Evolutionary conservation across 1,284 basidiomycete genomes (phyloP).

Genomic region (Malassezia globosa): DNA sequence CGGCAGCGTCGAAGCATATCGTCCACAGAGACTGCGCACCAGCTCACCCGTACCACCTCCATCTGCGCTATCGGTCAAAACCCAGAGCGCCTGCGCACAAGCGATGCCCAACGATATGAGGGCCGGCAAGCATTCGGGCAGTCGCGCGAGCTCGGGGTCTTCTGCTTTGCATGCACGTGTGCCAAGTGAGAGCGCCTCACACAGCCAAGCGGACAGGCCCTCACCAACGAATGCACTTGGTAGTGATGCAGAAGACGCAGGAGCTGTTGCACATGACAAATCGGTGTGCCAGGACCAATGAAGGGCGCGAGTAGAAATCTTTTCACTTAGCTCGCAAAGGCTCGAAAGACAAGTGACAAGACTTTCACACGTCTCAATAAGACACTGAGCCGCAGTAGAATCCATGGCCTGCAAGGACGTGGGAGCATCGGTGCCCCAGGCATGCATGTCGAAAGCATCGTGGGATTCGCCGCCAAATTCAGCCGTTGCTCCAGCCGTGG

Average conservation of each 20-base stretch:
- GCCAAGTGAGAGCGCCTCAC: conserved; percentile 22
- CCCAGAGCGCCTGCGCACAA: conserved; percentile 27
- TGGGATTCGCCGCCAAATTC: conserved; percentile 17
- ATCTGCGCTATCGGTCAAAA: conserved; percentile 18
- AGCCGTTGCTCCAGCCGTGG: conserved; percentile 19
- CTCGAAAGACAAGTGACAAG: conserved; percentile 29
- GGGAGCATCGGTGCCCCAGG: conserved; percentile 11
- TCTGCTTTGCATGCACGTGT: conserved; percentile 2
- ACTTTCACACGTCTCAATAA: conserved; percentile 30
- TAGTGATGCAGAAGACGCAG: conserved; percentile 8
- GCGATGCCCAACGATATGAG: conserved; percentile 23
- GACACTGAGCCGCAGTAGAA: conserved; percentile 21
- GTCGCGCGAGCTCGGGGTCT: background rate
- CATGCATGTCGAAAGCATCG: conserved; percentile 14
- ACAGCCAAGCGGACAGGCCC: conserved; percentile 25
- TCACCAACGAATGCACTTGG: conserved; percentile 17
- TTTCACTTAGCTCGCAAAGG: conserved; percentile 28
- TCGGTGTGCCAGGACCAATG: conserved; percentile 21
- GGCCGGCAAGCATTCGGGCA: background rate
- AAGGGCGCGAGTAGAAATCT: conserved; percentile 23
- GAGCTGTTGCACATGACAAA: too few species aligned
- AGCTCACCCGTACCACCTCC: background rate
- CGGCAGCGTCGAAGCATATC: too few species aligned
- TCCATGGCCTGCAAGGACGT: conserved; percentile 20
- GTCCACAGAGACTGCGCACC: background rate